Evolutionary conservation across 148 eudicot genomes (phyloP).

Genomic region (Cornus controversa): DNA sequence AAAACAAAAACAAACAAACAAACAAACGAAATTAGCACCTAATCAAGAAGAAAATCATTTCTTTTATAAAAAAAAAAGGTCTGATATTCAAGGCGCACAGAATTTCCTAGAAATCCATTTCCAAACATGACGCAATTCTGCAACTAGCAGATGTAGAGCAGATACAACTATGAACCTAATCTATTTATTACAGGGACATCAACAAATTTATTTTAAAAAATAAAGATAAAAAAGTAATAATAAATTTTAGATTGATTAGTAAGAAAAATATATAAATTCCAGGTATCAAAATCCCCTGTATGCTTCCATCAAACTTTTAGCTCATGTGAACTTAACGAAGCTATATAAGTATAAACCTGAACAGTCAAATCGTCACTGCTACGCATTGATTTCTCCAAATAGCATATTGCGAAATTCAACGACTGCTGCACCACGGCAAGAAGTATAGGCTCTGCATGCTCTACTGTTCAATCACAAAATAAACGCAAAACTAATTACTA

Average conservation of each 20-base stretch:
- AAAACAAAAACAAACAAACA: too few species aligned
- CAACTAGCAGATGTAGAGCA: background rate
- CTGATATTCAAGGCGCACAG: too few species aligned
- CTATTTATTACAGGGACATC: too few species aligned
- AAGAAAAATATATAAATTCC: too few species aligned
- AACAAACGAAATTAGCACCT: too few species aligned
- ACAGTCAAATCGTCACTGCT: slow-evolving; percentile 53
- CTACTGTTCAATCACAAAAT: slow-evolving; percentile 51
- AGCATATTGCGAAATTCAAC: slow-evolving; percentile 75
- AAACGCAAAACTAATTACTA: background rate
- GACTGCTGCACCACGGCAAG: slow-evolving; percentile 68
- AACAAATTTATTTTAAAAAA: too few species aligned
- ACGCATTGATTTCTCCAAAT: slow-evolving; percentile 60
- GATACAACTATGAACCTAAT: background rate
- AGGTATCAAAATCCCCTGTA: background rate
- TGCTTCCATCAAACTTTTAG: background rate
- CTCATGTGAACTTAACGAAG: background rate
- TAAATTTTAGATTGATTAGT: too few species aligned
- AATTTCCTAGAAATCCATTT: too few species aligned
- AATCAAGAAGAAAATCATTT: too few species aligned
- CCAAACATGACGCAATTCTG: background rate
- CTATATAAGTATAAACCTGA: slow-evolving; percentile 55
- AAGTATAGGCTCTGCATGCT: slow-evolving; percentile 72
- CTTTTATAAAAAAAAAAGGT: too few species aligned
- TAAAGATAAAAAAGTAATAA: too few species aligned